phyloP scores from a whole-genome alignment of 331 rosid species.

The Erythrophleum ivorense region DNA sequence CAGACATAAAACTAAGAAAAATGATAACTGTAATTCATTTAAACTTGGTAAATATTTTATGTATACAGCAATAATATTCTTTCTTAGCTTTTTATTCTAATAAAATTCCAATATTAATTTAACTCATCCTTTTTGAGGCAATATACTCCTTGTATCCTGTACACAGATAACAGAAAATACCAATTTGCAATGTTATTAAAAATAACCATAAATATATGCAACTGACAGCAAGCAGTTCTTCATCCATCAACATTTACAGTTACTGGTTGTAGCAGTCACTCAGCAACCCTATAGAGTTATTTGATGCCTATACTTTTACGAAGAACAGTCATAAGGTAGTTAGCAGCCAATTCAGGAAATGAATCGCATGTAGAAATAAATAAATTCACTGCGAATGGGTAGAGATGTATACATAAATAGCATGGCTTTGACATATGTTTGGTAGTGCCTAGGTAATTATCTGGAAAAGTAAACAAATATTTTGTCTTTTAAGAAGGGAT shows the following conservation, averaged over 20 bases:
- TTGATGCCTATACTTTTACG: constrained; percentile 22
- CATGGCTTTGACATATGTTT: constrained; percentile 11
- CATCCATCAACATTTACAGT: constrained; percentile 29
- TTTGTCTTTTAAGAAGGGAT: neutral
- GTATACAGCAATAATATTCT: no score
- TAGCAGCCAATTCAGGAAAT: constrained; percentile 16
- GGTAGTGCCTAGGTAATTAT: constrained; percentile 8
- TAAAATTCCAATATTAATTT: neutral
- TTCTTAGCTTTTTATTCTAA: no score
- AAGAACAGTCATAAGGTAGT: constrained; percentile 5
- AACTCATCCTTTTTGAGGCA: neutral
- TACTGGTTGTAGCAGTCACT: constrained; percentile 3
- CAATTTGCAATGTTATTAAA: neutral
- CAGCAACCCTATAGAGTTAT: constrained; percentile 1
- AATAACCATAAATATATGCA: constrained; percentile 24
- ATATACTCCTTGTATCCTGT: neutral
- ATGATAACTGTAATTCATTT: neutral
- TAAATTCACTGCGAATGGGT: constrained; percentile 8
- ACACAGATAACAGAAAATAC: neutral
- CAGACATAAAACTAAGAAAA: constrained; percentile 27
- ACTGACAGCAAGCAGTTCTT: constrained; percentile 15
- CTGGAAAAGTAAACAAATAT: neutral
- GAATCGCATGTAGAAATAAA: neutral
- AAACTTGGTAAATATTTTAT: no score
- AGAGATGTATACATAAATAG: neutral